A percentile compares a stretch with the other conserved stretches of the same genome.
Evolutionary conservation across 2,329 filamentous ascomycete genomes (phyloP).

Genomic region (Zasmidium angulare): DNA sequence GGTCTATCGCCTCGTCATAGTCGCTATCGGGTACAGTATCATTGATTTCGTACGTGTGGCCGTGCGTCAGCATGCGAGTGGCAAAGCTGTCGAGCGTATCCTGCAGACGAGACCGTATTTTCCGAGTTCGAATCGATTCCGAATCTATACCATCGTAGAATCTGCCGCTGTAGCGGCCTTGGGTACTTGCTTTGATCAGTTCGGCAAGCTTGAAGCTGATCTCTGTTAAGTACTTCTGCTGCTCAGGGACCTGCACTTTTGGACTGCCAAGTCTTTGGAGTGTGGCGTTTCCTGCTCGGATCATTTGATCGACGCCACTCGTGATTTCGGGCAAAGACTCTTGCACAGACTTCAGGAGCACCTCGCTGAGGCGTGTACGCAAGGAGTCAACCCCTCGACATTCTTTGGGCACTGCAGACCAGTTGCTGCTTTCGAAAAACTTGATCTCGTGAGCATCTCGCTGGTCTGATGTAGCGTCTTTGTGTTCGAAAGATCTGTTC

Average conservation of each 20-base stretch:
- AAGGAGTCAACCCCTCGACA: not conserved
- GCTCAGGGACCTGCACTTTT: not conserved
- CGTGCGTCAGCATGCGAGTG: not conserved
- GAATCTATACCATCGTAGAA: not conserved
- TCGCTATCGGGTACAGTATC: not conserved
- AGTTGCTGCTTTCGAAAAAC: not conserved
- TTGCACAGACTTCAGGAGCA: not conserved
- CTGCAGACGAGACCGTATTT: not conserved
- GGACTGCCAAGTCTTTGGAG: not conserved
- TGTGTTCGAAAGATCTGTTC: slow-evolving; percentile 2
- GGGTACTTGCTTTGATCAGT: not conserved
- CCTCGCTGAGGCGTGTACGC: not conserved
- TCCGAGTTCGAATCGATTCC: not conserved
- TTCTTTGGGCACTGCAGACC: not conserved
- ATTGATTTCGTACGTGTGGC: not conserved
- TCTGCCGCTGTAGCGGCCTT: not conserved
- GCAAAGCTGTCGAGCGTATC: not conserved
- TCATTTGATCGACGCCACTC: not conserved
- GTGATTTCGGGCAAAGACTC: not conserved
- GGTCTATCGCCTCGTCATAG: not conserved
- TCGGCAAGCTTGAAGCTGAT: not conserved
- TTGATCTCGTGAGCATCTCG: not conserved
- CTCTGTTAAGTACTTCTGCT: not conserved
- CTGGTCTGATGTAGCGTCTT: not conserved
- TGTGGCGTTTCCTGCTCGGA: not conserved